Evolutionary conservation across 176 grass and related monocot genomes (phyloP).

Genomic region (Avena insularis): DNA sequence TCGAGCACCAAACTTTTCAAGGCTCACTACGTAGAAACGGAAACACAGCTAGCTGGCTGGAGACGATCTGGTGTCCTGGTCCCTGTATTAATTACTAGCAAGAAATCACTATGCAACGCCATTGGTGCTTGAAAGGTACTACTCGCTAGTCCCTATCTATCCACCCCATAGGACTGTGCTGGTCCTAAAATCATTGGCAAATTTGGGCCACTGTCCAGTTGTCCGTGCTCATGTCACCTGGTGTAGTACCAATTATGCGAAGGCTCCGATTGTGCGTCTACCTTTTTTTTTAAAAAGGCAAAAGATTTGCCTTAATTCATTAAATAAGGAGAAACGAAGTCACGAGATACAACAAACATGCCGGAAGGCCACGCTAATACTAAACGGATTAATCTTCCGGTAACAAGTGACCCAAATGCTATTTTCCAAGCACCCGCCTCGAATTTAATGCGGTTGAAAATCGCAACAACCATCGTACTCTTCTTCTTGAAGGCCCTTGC

Average conservation of each 20-base stretch:
- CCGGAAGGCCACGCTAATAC: too few relatives aligned
- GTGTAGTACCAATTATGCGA: constrained; percentile 6
- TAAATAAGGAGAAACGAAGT: too few relatives aligned
- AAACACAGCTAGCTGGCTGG: constrained; percentile 7
- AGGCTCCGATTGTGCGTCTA: background rate
- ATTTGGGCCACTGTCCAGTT: constrained; percentile 22
- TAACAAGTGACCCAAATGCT: too few relatives aligned
- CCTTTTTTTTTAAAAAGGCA: background rate
- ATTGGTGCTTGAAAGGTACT: constrained; percentile 20
- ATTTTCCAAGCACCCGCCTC: too few relatives aligned
- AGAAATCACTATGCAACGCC: constrained; percentile 19
- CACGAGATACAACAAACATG: too few relatives aligned
- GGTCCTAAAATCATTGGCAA: constrained; percentile 34
- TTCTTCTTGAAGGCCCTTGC: too few relatives aligned
- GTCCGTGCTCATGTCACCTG: background rate
- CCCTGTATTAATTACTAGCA: constrained; percentile 29
- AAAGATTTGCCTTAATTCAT: too few relatives aligned
- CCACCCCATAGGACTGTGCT: background rate
- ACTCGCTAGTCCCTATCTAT: background rate
- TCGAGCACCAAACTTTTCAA: background rate
- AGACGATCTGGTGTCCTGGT: constrained; percentile 43
- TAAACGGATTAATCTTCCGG: too few relatives aligned
- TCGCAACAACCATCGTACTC: too few relatives aligned
- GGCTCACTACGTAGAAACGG: background rate
- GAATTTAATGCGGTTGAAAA: too few relatives aligned